phyloP scores from a whole-genome alignment of 2,329 filamentous ascomycete species.

The Neofusicoccum kwambonambiense region DNA sequence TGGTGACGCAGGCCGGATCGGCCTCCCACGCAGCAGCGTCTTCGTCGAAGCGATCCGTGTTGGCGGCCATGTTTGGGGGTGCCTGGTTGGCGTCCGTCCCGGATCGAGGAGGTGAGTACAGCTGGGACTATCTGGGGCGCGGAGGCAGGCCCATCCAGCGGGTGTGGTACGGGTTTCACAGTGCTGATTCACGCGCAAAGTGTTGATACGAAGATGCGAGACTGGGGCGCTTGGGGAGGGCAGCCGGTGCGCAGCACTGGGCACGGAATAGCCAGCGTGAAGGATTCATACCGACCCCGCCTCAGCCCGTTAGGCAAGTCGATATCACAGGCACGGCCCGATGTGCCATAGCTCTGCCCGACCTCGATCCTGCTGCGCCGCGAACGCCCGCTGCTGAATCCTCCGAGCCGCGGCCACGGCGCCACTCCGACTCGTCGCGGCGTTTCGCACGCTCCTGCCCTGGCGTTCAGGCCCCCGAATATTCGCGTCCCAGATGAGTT shows the following conservation, averaged over 20 bases:
- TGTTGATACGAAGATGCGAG: not conserved
- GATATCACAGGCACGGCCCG: not conserved
- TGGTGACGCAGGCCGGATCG: conserved; percentile 51
- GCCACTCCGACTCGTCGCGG: not conserved
- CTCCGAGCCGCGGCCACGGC: not conserved
- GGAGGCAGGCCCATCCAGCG: not conserved
- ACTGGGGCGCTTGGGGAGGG: not conserved
- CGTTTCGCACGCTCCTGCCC: not conserved
- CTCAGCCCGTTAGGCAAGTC: not conserved
- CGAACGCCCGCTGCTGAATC: no score
- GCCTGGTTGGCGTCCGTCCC: not conserved
- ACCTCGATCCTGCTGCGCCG: not conserved
- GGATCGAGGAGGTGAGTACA: not conserved
- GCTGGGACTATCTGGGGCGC: not conserved
- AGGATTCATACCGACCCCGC: not conserved
- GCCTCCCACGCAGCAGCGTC: conserved; percentile 56
- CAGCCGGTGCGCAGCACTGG: conserved; percentile 1
- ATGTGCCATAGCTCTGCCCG: not conserved
- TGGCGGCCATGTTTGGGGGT: conserved; percentile 13
- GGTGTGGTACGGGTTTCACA: not conserved
- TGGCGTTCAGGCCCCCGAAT: not conserved
- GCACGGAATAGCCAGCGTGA: not conserved
- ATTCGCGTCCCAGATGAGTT: not conserved
- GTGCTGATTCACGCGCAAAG: not conserved
- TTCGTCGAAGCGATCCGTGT: conserved; percentile 53